phyloP scores from a whole-genome alignment of 306 rosid genomes.

The Erythrophleum fordii region DNA sequence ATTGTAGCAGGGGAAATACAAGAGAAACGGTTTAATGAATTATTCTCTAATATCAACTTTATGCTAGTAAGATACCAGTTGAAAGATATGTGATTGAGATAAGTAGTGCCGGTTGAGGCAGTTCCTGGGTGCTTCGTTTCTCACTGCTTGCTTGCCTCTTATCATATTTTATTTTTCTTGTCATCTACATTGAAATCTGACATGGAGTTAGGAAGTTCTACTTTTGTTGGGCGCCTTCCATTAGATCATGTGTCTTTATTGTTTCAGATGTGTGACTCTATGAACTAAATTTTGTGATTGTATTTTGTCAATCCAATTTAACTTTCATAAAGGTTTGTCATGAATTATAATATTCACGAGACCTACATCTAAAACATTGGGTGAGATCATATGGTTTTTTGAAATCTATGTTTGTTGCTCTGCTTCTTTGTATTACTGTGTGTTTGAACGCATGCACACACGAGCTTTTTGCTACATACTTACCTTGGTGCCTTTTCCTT shows the following conservation, averaged over 20 bases:
- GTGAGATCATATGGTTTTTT: not conserved
- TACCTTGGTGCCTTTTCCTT: slow-evolving; percentile 19
- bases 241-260: not conserved
- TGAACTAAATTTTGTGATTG: not conserved
- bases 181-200: not conserved
- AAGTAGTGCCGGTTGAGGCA: not conserved
- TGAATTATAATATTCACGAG: not conserved
- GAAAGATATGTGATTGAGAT: not conserved
- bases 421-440: not conserved
- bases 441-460: not conserved
- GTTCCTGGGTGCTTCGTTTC: not conserved
- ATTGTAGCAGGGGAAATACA: not conserved
- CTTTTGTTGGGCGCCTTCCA: not conserved
- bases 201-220: not conserved
- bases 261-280: not conserved
- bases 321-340: not conserved
- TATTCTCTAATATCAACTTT: not conserved
- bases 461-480: slow-evolving; percentile 7
- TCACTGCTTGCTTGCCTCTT: slow-evolving; percentile 3
- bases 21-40: not conserved
- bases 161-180: not conserved
- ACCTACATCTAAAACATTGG: not conserved
- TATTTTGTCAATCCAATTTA: not conserved
- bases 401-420: not conserved
- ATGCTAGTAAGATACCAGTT: not conserved